Conservation (phyloP, 306 rosid genomes). For the Castanea crenata region DNA sequence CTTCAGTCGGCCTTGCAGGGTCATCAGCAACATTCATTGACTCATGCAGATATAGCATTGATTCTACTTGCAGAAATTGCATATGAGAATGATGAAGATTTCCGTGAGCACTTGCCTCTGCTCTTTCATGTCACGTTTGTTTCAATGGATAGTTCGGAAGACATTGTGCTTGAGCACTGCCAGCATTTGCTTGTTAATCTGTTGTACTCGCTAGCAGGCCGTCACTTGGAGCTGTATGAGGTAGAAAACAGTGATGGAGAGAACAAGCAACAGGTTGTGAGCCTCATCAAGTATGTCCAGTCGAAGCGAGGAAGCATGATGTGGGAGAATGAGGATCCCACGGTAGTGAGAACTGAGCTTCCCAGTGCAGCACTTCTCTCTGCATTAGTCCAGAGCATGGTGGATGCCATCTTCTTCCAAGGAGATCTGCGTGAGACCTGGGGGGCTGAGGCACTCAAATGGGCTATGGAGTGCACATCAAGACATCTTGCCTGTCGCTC, state of each 20-base stretch:
- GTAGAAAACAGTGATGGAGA: slow-evolving; percentile 97
- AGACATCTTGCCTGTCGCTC: slow-evolving; percentile 98
- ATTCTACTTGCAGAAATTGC: slow-evolving; percentile 98
- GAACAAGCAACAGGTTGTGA: slow-evolving; percentile 98
- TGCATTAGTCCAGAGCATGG: slow-evolving; percentile 99
- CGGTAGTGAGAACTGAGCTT: slow-evolving; percentile 90
- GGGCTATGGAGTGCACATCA: slow-evolving; percentile 99
- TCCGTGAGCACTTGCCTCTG: slow-evolving; percentile 95
- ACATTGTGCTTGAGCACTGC: slow-evolving; percentile 96
- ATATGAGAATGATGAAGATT: slow-evolving; percentile 98
- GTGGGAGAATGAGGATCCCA: slow-evolving; percentile 99
- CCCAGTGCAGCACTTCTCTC: slow-evolving; percentile 99
- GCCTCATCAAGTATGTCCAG: slow-evolving; percentile 96
- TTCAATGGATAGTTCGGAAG: slow-evolving; percentile 99
- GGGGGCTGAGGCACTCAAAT: slow-evolving; percentile 96
- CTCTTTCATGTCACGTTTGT: slow-evolving; percentile 97
- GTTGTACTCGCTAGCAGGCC: slow-evolving; percentile 94
- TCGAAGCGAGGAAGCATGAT: slow-evolving; percentile 99
- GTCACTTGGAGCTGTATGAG: slow-evolving; percentile 97
- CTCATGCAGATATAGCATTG: slow-evolving; percentile 97
- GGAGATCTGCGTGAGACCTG: slow-evolving; percentile 99
- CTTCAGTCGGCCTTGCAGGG: slow-evolving; percentile 99
- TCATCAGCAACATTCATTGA: slow-evolving; percentile 97
- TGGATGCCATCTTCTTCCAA: slow-evolving; percentile 99
- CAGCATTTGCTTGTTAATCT: slow-evolving; percentile 99